Percentiles rank a stretch among this genome's conserved stretches.
Conservation (phyloP, 495 filamentous ascomycete genomes). For the Penicillium taxi region DNA sequence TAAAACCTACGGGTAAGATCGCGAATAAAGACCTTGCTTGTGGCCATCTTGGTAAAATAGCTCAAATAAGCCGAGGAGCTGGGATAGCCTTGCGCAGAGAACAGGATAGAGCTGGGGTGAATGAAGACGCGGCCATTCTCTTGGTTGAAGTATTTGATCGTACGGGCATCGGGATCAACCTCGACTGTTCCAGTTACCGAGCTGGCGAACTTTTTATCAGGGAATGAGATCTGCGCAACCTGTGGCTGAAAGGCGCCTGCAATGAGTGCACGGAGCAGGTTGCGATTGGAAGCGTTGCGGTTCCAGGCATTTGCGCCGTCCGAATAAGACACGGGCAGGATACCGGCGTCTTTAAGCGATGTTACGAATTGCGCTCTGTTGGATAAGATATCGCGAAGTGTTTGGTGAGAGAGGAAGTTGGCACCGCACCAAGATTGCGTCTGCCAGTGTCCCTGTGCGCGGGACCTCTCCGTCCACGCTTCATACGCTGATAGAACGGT, state of each 20-base stretch:
- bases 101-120: slow-evolving; percentile 79
- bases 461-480: slow-evolving; percentile 61
- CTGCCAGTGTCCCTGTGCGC: slow-evolving; percentile 48
- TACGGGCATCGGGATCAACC: slow-evolving; percentile 83
- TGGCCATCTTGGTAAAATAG: slow-evolving; percentile 87
- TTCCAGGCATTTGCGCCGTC: slow-evolving; percentile 32
- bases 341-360: slow-evolving; percentile 77
- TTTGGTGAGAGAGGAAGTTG: slow-evolving; percentile 79
- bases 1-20: slow-evolving; percentile 72
- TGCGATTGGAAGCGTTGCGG: slow-evolving; percentile 43
- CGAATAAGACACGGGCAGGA: slow-evolving; percentile 51
- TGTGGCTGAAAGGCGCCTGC: slow-evolving; percentile 88
- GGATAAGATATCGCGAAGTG: slow-evolving; percentile 76
- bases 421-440: slow-evolving; percentile 74
- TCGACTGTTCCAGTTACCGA: slow-evolving; percentile 81
- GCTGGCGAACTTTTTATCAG: slow-evolving; percentile 87
- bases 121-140: slow-evolving; percentile 86
- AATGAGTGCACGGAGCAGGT: slow-evolving; percentile 78
- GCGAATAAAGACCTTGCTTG: slow-evolving; percentile 78
- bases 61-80: slow-evolving; percentile 62
- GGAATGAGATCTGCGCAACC: slow-evolving; percentile 81
- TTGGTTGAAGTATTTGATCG: slow-evolving; percentile 85
- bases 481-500: slow-evolving; percentile 79
- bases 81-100: slow-evolving; percentile 67
- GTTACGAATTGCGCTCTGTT: slow-evolving; percentile 80